A percentile compares a stretch with the other conserved stretches of the same genome.
These are phyloP conservation scores for Centella asiatica DNA, from an alignment of 129 eudicot genomes.

Conservation along the genomic window DNA sequence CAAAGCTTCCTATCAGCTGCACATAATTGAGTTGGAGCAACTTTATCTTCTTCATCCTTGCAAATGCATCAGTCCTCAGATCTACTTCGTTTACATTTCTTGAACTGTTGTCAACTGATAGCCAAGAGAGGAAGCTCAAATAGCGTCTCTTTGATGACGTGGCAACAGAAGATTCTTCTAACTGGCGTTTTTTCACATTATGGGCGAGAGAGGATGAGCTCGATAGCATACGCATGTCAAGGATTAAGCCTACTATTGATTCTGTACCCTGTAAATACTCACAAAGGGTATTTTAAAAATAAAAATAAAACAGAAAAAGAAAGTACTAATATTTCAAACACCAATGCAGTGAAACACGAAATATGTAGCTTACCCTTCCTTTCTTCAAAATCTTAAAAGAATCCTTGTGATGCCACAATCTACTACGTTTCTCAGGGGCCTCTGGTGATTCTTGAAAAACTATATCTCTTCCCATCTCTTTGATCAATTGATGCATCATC, in stretches of 20 bases:
- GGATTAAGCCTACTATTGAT: slow-evolving; percentile 14
- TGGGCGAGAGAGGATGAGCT: neutral
- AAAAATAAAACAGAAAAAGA: neutral
- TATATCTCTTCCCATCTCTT: slow-evolving; percentile 23
- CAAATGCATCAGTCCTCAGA: slow-evolving; percentile 10
- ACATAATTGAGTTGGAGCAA: slow-evolving; percentile 23
- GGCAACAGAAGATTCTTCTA: neutral
- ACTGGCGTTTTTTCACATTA: neutral
- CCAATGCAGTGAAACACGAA: neutral
- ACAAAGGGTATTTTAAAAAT: too few relatives aligned
- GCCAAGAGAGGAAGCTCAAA: neutral
- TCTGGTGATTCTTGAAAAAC: slow-evolving; percentile 20
- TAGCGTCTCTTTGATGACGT: neutral
- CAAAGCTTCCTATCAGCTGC: slow-evolving; percentile 11
- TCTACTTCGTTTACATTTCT: neutral
- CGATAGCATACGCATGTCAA: slow-evolving; percentile 7
- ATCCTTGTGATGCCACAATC: slow-evolving; percentile 19
- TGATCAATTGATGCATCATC: slow-evolving; percentile 19
- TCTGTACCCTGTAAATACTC: slow-evolving; percentile 16
- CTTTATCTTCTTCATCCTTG: slow-evolving; percentile 22
- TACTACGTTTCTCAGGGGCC: slow-evolving; percentile 12
- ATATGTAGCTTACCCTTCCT: neutral
- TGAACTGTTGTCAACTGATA: neutral
- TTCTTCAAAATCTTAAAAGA: slow-evolving; percentile 14
- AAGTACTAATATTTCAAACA: neutral